Evolutionary conservation across 805 yeast species (phyloP).

Genomic region (Diddensiella caesifluorescens): DNA sequence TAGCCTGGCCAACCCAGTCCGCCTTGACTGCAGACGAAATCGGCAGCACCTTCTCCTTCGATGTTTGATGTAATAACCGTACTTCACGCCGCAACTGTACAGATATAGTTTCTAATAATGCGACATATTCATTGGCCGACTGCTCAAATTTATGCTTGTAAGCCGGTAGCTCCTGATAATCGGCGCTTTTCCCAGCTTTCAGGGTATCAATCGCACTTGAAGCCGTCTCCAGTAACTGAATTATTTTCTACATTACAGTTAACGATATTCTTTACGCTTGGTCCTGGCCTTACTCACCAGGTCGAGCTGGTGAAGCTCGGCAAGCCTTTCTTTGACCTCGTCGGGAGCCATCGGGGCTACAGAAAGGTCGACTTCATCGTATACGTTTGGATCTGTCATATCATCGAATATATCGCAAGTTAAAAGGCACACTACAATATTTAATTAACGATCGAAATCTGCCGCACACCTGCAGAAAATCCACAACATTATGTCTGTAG

Average conservation of each 20-base stretch:
- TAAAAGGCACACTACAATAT: no score
- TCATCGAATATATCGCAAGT: no score
- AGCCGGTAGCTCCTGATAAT: slow-evolving; percentile 16
- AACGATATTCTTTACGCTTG: neutral
- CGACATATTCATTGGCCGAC: slow-evolving; percentile 46
- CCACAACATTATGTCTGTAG: no score
- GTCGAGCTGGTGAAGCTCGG: slow-evolving; percentile 28
- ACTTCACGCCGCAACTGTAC: slow-evolving; percentile 61
- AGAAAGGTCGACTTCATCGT: slow-evolving; percentile 21
- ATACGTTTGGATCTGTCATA: no score
- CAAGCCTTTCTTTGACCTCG: slow-evolving; percentile 28
- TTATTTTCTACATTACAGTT: slow-evolving; percentile 15
- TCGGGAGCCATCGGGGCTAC: slow-evolving; percentile 24
- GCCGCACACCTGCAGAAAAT: no score
- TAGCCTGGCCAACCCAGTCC: slow-evolving; percentile 56
- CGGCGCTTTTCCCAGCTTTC: slow-evolving; percentile 25
- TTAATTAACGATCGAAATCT: no score
- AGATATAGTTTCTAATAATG: slow-evolving; percentile 53
- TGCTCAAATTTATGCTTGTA: slow-evolving; percentile 38
- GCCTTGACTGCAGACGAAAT: slow-evolving; percentile 66
- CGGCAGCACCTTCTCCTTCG: slow-evolving; percentile 54
- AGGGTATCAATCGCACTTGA: slow-evolving; percentile 26
- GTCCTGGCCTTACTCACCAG: slow-evolving; percentile 11
- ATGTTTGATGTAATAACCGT: slow-evolving; percentile 48
- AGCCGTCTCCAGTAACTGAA: slow-evolving; percentile 26